A percentile compares a stretch with the other conserved stretches of the same genome.
Evolutionary conservation across 495 filamentous ascomycete genomes (phyloP).

Genomic region (Xylaria grammica): DNA sequence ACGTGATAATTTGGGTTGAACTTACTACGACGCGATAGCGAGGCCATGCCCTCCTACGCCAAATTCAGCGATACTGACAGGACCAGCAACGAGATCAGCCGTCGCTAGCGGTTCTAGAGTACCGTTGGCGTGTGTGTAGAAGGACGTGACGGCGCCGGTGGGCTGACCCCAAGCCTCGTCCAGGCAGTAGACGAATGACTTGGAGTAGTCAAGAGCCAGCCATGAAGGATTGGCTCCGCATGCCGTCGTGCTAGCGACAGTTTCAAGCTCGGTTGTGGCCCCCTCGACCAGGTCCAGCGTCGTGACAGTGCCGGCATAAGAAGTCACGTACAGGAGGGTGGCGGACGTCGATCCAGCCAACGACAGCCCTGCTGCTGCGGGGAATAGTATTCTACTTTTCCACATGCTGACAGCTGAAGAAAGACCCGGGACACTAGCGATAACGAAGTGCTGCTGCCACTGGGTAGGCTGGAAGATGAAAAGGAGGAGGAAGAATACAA

Average conservation of each 20-base stretch:
- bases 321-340: slow-evolving; percentile 61
- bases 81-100: slow-evolving; percentile 42
- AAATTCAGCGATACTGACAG: slow-evolving; percentile 53
- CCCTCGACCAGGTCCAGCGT: slow-evolving; percentile 51
- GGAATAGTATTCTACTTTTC: slow-evolving; percentile 30
- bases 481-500: slow-evolving; percentile 29
- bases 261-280: slow-evolving; percentile 37
- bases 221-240: slow-evolving; percentile 65
- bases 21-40: slow-evolving; percentile 58
- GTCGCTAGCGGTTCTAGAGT: slow-evolving; percentile 42
- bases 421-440: slow-evolving; percentile 20
- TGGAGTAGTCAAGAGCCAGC: slow-evolving; percentile 56
- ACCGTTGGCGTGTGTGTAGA: slow-evolving; percentile 41
- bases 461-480: slow-evolving; percentile 18
- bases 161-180: slow-evolving; percentile 55
- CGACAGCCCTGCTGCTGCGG: slow-evolving; percentile 36
- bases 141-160: slow-evolving; percentile 51
- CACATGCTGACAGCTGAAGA: slow-evolving; percentile 32
- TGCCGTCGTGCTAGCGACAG: slow-evolving; percentile 46
- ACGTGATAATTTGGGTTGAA: slow-evolving; percentile 25
- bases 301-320: slow-evolving; percentile 65
- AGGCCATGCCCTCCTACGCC: slow-evolving; percentile 46
- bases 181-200: slow-evolving; percentile 62
- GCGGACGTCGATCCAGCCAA: slow-evolving; percentile 41
- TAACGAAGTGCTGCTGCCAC: slow-evolving; percentile 21